Conservation (phyloP, 202 grass and related monocot genomes). For the Panicum virgatum region DNA sequence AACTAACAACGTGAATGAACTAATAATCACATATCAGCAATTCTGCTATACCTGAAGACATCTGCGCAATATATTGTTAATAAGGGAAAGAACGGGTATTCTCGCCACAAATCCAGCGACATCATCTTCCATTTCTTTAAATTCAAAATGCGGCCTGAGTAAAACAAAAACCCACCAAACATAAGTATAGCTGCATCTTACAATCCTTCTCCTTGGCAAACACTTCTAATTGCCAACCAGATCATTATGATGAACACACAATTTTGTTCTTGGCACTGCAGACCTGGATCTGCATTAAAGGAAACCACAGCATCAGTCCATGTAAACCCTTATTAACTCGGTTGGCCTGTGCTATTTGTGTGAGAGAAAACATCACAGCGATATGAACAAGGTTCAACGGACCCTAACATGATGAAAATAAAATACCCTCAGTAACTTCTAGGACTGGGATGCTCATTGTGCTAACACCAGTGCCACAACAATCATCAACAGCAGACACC, state of each 20-base stretch:
- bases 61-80: constrained; percentile 10
- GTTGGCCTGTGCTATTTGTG: background rate
- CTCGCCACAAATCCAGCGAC: background rate
- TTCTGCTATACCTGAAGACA: constrained; percentile 8
- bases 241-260: background rate
- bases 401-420: constrained; percentile 17
- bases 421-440: background rate
- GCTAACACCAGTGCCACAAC: background rate
- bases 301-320: background rate
- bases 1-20: background rate
- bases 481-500: background rate
- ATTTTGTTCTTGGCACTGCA: background rate
- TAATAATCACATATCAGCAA: background rate
- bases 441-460: background rate
- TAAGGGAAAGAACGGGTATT: background rate
- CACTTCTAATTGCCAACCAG: constrained; percentile 6
- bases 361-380: background rate
- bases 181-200: background rate
- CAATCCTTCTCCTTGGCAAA: background rate
- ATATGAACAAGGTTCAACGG: background rate
- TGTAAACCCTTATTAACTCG: background rate
- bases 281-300: constrained; percentile 3
- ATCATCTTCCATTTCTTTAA: constrained; percentile 10
- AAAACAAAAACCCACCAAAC: constrained; percentile 32
- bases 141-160: background rate